Conservation (phyloP, 306 rosid species). For the Biancaea sappan region DNA sequence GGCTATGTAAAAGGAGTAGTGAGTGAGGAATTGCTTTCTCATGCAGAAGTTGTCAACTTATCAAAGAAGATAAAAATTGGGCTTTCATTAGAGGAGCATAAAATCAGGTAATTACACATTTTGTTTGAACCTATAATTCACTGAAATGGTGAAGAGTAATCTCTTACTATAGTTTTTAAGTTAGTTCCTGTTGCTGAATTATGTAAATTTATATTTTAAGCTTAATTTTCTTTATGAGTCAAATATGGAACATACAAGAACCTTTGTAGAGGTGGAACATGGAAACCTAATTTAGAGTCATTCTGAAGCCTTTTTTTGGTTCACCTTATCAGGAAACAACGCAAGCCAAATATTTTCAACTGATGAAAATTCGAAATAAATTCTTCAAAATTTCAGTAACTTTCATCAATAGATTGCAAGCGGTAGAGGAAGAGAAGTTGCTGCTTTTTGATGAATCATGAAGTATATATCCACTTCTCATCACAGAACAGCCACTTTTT, state of each 20-base stretch:
- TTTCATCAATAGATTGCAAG: slow-evolving; percentile 14
- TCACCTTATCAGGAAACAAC: background rate
- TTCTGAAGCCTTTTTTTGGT: background rate
- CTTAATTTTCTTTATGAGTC: slow-evolving; percentile 6
- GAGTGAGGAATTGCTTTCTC: slow-evolving; percentile 76
- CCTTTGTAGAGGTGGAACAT: background rate
- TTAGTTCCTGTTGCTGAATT: background rate
- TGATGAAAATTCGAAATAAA: background rate
- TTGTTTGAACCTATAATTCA: slow-evolving; percentile 19
- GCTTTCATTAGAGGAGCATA: slow-evolving; percentile 73
- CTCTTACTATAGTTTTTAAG: background rate
- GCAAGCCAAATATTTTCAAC: background rate
- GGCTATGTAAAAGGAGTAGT: slow-evolving; percentile 79
- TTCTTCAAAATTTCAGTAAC: slow-evolving; percentile 23
- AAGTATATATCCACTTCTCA: slow-evolving; percentile 16
- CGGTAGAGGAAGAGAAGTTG: slow-evolving; percentile 20
- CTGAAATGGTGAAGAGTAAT: background rate
- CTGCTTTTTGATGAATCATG: background rate
- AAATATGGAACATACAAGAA: background rate
- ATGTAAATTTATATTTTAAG: background rate
- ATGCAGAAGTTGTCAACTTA: slow-evolving; percentile 81
- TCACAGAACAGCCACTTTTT: background rate
- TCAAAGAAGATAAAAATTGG: slow-evolving; percentile 85
- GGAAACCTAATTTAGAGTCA: background rate
- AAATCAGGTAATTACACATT: slow-evolving; percentile 60